Conservation (phyloP, 2,329 filamentous ascomycete species). For the Curvularia sp. region DNA sequence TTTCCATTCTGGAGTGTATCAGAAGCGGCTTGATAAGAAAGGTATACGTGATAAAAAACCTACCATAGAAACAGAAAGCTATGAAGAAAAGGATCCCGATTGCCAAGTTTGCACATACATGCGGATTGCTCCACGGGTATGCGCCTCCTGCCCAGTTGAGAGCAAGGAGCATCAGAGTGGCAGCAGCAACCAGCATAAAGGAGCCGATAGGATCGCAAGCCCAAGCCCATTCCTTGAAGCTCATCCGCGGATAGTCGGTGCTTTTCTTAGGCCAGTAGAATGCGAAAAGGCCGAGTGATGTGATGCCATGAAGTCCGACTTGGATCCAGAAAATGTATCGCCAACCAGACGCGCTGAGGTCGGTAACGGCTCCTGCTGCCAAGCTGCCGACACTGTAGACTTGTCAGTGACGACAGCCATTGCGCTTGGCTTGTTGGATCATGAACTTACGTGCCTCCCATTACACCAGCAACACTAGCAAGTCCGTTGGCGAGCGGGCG, state of each 20-base stretch:
- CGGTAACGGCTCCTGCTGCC: conserved; percentile 62
- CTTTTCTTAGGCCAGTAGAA: conserved; percentile 46
- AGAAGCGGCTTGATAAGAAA: neutral
- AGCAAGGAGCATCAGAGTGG: conserved; percentile 39
- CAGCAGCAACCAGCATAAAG: conserved; percentile 33
- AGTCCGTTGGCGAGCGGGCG: conserved; percentile 64
- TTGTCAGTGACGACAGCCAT: conserved; percentile 1
- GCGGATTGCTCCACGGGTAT: conserved; percentile 35
- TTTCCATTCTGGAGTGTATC: conserved; percentile 59
- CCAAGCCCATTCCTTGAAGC: conserved; percentile 37
- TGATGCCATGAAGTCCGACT: conserved; percentile 61
- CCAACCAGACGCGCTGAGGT: conserved; percentile 59
- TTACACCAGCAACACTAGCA: conserved; percentile 58
- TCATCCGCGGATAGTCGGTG: conserved; percentile 36
- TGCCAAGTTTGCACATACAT: conserved; percentile 35
- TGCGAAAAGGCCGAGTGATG: conserved; percentile 57
- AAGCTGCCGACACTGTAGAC: conserved; percentile 56
- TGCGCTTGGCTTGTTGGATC: neutral
- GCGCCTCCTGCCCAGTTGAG: conserved; percentile 44
- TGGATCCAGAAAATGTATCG: conserved; percentile 67
- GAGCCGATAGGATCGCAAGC: conserved; percentile 44
- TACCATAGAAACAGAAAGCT: conserved; percentile 41
- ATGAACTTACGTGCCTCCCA: conserved; percentile 60
- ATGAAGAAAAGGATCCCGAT: conserved; percentile 36
- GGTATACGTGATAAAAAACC: neutral